Percentiles rank a stretch among this genome's conserved stretches.
Evolutionary conservation across 805 yeast genomes (phyloP).

Genomic region (Metschnikowia aberdeeniae): DNA sequence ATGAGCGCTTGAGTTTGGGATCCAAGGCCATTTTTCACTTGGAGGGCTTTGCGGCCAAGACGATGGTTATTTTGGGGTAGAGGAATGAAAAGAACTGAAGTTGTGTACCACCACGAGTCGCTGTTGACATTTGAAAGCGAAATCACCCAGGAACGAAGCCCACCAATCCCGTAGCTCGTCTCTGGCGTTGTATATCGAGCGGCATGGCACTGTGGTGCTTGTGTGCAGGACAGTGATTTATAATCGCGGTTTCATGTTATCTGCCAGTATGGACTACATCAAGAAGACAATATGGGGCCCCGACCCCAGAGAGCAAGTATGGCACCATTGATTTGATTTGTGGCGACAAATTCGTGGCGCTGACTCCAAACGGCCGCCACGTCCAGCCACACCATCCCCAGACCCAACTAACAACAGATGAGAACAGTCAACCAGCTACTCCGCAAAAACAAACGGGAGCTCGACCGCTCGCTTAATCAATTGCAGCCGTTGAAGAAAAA

Average conservation of each 20-base stretch:
- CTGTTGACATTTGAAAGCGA: too few species aligned
- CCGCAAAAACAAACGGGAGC: constrained; percentile 78
- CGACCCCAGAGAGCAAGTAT: constrained; percentile 82
- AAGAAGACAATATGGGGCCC: constrained; percentile 95
- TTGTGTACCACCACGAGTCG: too few species aligned
- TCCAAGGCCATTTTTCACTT: constrained; percentile 87
- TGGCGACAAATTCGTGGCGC: background rate
- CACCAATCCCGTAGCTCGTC: too few species aligned
- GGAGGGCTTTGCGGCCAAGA: constrained; percentile 88
- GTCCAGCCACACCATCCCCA: too few species aligned
- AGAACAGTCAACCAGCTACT: constrained; percentile 73
- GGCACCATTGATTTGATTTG: constrained; percentile 18
- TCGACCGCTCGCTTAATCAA: constrained; percentile 71
- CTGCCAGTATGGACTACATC: constrained; percentile 63
- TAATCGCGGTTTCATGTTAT: too few species aligned
- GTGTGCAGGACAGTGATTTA: background rate
- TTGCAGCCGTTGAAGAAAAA: constrained; percentile 61
- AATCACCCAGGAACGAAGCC: too few species aligned
- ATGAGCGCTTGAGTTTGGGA: constrained; percentile 84
- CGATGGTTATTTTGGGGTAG: constrained; percentile 54
- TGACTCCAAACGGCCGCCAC: background rate
- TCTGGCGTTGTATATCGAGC: too few species aligned
- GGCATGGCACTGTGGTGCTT: too few species aligned
- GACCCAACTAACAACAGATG: constrained; percentile 33
- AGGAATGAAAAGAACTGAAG: too few species aligned